Evolutionary conservation across 345 rosid species (phyloP).

Genomic region (Brassica nigra): DNA sequence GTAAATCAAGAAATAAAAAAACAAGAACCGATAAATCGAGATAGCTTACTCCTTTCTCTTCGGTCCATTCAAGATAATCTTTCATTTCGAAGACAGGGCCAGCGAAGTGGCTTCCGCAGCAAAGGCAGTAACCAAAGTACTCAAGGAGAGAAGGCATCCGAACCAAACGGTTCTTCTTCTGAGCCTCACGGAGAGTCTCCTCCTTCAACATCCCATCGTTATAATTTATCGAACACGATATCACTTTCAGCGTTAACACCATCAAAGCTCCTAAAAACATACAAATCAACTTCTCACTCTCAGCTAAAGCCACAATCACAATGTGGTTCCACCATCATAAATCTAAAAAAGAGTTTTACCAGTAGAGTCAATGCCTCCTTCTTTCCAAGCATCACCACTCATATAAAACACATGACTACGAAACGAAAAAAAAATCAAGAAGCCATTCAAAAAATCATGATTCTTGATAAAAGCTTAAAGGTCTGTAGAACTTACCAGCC

Average conservation of each 20-base stretch:
- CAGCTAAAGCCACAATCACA: neutral
- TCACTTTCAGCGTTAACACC: conserved; percentile 94
- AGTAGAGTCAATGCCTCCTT: conserved; percentile 96
- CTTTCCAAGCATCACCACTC: conserved; percentile 99
- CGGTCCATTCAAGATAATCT: conserved; percentile 95
- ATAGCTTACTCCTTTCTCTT: conserved; percentile 71
- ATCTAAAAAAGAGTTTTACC: conserved; percentile 46
- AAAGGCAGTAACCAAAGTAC: conserved; percentile 86
- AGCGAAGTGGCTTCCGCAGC: conserved; percentile 95
- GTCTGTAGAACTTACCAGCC: conserved; percentile 58
- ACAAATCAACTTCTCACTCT: neutral
- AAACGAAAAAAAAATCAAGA: neutral
- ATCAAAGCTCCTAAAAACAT: conserved; percentile 72
- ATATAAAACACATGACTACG: conserved; percentile 94
- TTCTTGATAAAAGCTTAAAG: neutral
- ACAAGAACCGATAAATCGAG: neutral
- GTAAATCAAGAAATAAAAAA: neutral
- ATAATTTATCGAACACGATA: conserved; percentile 88
- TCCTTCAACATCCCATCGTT: conserved; percentile 80
- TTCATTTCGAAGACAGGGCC: conserved; percentile 97
- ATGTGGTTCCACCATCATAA: neutral
- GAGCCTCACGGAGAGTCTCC: conserved; percentile 75
- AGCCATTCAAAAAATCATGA: neutral
- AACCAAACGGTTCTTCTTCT: conserved; percentile 74
- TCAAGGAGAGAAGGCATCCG: conserved; percentile 77